phyloP scores from a whole-genome alignment of 345 rosid species.

The Camelina hispida region DNA sequence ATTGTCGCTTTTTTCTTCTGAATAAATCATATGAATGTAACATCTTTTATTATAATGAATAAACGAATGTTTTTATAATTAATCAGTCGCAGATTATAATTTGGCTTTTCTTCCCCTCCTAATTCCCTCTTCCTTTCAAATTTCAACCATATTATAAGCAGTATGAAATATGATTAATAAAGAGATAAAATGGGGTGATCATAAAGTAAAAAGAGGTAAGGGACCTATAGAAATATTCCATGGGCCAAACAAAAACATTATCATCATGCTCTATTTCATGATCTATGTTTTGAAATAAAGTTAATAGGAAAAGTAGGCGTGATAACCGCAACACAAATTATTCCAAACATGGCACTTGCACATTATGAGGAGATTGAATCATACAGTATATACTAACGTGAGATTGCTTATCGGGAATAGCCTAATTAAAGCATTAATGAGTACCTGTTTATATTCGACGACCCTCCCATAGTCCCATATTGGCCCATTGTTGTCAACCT shows the following conservation, averaged over 20 bases:
- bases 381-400: not conserved
- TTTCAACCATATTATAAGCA: not conserved
- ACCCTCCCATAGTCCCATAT: too few species aligned
- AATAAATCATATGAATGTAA: conserved; percentile 9
- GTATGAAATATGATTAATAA: not conserved
- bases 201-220: not conserved
- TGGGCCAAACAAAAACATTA: not conserved
- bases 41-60: conserved; percentile 1
- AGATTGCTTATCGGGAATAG: not conserved
- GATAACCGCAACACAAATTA: not conserved
- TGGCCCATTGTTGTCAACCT: conserved; percentile 23
- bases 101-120: too few species aligned
- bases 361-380: not conserved
- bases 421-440: conserved; percentile 20
- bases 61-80: conserved; percentile 17
- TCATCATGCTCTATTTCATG: not conserved
- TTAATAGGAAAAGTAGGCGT: not conserved
- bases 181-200: not conserved
- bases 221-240: not conserved
- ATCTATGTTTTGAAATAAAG: not conserved
- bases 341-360: conserved; percentile 17
- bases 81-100: not conserved
- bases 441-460: conserved; percentile 6
- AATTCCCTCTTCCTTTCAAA: too few species aligned
- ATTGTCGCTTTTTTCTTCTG: not conserved